Evolutionary conservation across 257 asterid genomes (phyloP), one percentile per base, ranked within the genome.

Genomic region (Henckelia pumila): DNA sequence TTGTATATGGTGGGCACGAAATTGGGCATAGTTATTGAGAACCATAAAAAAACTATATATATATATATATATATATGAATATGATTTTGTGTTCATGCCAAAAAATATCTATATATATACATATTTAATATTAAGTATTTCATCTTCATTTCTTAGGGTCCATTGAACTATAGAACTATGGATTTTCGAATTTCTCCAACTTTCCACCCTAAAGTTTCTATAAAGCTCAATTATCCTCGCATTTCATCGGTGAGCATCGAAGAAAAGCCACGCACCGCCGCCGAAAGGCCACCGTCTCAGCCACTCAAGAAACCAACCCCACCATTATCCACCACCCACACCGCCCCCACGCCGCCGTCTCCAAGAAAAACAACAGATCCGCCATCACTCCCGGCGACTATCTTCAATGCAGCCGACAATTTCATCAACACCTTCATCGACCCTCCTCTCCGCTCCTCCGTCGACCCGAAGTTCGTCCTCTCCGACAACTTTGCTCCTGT

Each of bases 401-500:
- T 76, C 68, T 56, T 84, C 56, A 82, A 82, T 7, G 74, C 77
- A n/a, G 66, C 77, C 3, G 89, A 84, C 47, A 56, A 60, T 33
- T 67, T 85, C 69, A 73, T 83, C 58, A 79, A 81, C 82, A 67
- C 78, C 24, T 83, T 80, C 59, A 59, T 89, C 23, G 89, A 85
- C 63, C 96, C 95, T 1, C 95, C 93, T 0, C 62, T 8, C 1
- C 80, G 80, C 6, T 84, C 84, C 0, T 79, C 85, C 2, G 58
- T 81, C 16, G 88, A 89, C 37, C 94, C 94, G 1, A 68, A 73
- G 11, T 37, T 78, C 33, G 86, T 84, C 1, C 82, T 89, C 52
- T 83, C 88, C 40, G 69, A 60, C 68, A 87, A 89, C 75, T 85
- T 74, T 28, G 87, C 88, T 1, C 95, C 96, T 1, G 93, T 87